Percentiles rank a stretch among this genome's conserved stretches.
Conservation (phyloP, 1,284 basidiomycete genomes). For the Coniferiporia weirii region DNA sequence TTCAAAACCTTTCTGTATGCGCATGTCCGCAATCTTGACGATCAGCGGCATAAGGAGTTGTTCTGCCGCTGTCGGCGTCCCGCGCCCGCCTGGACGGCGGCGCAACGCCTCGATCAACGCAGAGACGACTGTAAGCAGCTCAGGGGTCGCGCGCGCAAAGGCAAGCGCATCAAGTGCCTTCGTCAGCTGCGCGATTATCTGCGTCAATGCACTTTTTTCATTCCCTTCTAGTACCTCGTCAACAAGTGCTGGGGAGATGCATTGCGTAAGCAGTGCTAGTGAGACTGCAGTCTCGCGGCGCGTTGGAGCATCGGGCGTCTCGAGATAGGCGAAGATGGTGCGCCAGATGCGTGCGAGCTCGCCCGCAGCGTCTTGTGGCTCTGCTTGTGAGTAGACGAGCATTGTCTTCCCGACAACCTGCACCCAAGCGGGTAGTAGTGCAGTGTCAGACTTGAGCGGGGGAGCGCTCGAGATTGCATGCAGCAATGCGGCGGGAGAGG, state of each 20-base stretch:
- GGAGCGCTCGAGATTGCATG: constrained; percentile 70
- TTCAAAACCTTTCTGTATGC: constrained; percentile 82
- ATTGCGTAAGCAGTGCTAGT: constrained; percentile 59
- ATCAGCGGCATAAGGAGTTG: constrained; percentile 72
- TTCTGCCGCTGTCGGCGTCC: constrained; percentile 61
- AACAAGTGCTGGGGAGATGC: constrained; percentile 64
- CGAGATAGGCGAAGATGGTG: constrained; percentile 69
- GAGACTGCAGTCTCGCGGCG: constrained; percentile 63
- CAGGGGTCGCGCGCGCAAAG: constrained; percentile 66
- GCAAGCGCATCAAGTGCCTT: constrained; percentile 68
- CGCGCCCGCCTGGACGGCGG: constrained; percentile 31
- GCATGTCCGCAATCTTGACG: constrained; percentile 67
- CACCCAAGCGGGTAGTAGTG: constrained; percentile 69
- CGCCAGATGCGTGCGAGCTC: constrained; percentile 73
- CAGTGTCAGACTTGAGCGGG: constrained; percentile 59
- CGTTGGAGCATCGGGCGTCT: constrained; percentile 49
- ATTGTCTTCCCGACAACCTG: constrained; percentile 66
- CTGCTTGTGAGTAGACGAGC: constrained; percentile 49
- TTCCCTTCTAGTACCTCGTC: constrained; percentile 44
- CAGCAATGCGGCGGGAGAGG: constrained; percentile 65
- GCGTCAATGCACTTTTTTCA: constrained; percentile 51
- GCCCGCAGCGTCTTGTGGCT: constrained; percentile 42
- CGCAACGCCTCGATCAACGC: constrained; percentile 47
- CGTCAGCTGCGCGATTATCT: constrained; percentile 56
- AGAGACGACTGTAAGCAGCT: constrained; percentile 60